Evolutionary conservation across 257 asterid species (phyloP).

Genomic region (Thymus mandschuricus): DNA sequence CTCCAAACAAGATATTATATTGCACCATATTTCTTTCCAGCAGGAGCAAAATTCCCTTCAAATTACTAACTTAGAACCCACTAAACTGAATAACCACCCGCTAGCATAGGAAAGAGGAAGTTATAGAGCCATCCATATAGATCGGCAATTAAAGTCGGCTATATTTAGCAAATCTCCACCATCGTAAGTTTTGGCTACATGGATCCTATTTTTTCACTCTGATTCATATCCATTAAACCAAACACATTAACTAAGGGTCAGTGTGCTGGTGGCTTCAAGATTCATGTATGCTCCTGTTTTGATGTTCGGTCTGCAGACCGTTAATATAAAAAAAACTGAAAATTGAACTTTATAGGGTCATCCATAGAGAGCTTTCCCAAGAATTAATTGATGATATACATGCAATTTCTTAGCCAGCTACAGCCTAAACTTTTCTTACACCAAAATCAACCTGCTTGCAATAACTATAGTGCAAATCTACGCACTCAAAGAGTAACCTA

Average conservation of each 20-base stretch:
- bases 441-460: constrained; percentile 1
- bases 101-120: neutral
- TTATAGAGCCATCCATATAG: too few species aligned
- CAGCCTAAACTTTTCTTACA: neutral
- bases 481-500: constrained; percentile 10
- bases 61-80: neutral
- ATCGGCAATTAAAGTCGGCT: neutral
- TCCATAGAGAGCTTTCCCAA: constrained; percentile 5
- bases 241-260: too few species aligned
- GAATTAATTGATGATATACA: constrained; percentile 17
- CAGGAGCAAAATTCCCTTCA: neutral
- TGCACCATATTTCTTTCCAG: neutral
- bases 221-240: too few species aligned
- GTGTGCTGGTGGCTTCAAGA: neutral
- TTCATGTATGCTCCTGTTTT: too few species aligned
- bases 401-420: constrained; percentile 17
- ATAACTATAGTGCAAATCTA: constrained; percentile 11
- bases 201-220: too few species aligned
- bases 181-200: too few species aligned
- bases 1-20: neutral
- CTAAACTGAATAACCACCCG: neutral
- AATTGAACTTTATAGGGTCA: neutral
- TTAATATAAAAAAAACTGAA: neutral
- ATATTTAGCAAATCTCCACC: too few species aligned
- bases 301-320: too few species aligned